Base-by-base conservation (phyloP, 2,329 filamentous ascomycete species). In the Colletotrichum trifolii region DNA sequence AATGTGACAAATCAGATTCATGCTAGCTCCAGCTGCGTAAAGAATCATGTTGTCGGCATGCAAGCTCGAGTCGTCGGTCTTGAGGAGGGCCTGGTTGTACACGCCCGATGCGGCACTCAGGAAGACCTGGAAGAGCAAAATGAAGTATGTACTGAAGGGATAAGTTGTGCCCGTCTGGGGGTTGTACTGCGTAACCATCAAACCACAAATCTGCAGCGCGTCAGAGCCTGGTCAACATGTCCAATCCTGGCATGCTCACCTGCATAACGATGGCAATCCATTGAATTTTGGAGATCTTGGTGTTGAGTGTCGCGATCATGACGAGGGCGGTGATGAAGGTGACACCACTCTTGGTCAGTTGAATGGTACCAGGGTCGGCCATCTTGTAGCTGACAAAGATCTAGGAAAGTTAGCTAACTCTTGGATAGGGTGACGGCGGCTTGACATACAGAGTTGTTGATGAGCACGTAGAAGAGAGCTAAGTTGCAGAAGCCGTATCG, bases 61-160 rank as follows among this genome's bases (percentile, higher is more conserved):
- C 35, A 77, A 59, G 34, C 74, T 76, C 12, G 72, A 73, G 50
- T 73, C 69, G 36, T 72, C 71, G 52, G 64, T 69, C 66, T 76
- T 74, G 38, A 75, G 69, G 33, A 78, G 69, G 9, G 68, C 70
- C 68, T 78, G 75, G 64, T 78, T 77, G 61, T 76, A 75, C 12
- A 77, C 75, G 38, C 75, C 72, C 9, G 75, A 71, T 5, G 71
- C 60, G 3, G 75, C 73, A 49, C 73, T 74, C 38, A 77, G 65
- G 45, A 73, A 73, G 15, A 73, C 73, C 60, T 76, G 73, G 57
- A 76, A 72, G 33, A 74, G 57, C 35, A 77, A 68, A 17, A 77
- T 69, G 48, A 72, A 56, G 60, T 76, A 77, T 4, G 73, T 75
- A 17, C 69, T 67, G 38, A 72, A 45, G 0, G 74, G 65, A 49